Evolutionary conservation across 202 grass and related monocot species (phyloP), one percentile per base, ranked within the genome.

Genomic region (Brachypodium distachyon): DNA sequence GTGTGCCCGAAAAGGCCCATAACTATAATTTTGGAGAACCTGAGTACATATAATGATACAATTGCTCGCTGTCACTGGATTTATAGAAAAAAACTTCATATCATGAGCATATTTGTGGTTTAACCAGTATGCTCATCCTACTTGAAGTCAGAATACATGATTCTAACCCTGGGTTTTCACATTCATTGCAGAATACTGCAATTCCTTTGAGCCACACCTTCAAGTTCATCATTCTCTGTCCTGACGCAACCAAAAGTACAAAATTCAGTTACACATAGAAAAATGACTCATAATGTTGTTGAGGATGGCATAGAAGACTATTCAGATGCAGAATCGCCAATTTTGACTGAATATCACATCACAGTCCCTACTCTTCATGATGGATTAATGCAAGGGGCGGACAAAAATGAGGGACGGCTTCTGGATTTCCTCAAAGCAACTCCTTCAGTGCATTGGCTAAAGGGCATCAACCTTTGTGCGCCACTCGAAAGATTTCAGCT

Each of bases 351-450:
- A 87, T 83, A 83, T 57, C 65, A 67, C 6, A 41, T 83, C 67
- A 53, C 72, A 1, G 57, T 78, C 59, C 82, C 87, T 39, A 1
- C 26, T 29, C 52, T 75, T 33, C 32, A 83, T 12, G 87, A 85
- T 41, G 80, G 59, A 59, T 21, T 19, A 69, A 26, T 53, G 11
- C 49, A 64, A 40, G 51, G 37, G 18, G 12, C 12, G 0, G 63
- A 5, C 27, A 27, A 0, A 40, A 78, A 72, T 28, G 61, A 66
- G 17, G 33, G 5, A 12, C 48, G 87, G 6, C 59, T 90, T 47
- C 53, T 91, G 41, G 86, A 97, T 87, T 84, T 91, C n/a, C 87
- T 97, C 6, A 89, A 77, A 77, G 87, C 90, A 7, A 80, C 71
- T 22, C 87, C 90, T 10, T 85, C 88, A 0, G 83, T 85, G 58